Conservation (phyloP, 83 land plant species). For the Picea engelmannii region DNA sequence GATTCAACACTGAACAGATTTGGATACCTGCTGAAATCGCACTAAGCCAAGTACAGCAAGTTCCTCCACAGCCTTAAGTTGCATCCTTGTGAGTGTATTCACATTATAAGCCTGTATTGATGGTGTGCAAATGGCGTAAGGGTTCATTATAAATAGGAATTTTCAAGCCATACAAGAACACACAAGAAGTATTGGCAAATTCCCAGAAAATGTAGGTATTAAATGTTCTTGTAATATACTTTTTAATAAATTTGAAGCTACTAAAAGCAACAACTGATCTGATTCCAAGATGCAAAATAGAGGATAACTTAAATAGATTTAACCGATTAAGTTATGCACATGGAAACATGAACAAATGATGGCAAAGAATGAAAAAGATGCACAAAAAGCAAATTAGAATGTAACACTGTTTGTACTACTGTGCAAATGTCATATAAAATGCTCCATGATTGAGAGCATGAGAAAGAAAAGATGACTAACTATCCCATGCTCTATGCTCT, state of each 20-base stretch:
- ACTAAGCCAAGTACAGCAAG: constrained; percentile 84
- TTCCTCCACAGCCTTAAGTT: constrained; percentile 68
- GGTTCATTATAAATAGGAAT: not conserved
- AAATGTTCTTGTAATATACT: not conserved
- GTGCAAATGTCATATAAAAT: too few species aligned
- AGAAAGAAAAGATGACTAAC: too few species aligned
- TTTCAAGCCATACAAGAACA: constrained; percentile 3
- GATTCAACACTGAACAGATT: not conserved
- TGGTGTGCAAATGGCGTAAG: not conserved
- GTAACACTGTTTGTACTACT: too few species aligned
- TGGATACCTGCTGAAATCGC: constrained; percentile 77
- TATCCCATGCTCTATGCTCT: too few species aligned
- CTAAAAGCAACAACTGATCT: not conserved
- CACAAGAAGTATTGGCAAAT: not conserved
- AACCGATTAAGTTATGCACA: too few species aligned
- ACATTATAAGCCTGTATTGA: constrained; percentile 74
- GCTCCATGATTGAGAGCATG: too few species aligned
- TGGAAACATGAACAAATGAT: too few species aligned
- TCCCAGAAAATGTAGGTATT: not conserved
- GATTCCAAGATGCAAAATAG: too few species aligned
- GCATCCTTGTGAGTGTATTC: constrained; percentile 58
- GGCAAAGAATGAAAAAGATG: too few species aligned
- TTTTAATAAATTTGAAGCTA: not conserved
- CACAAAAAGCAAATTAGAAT: too few species aligned
- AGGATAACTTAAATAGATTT: too few species aligned